These are phyloP conservation scores for Nakataea oryzae DNA, from an alignment of 2,329 filamentous ascomycete genomes.

Conservation along the genomic window DNA sequence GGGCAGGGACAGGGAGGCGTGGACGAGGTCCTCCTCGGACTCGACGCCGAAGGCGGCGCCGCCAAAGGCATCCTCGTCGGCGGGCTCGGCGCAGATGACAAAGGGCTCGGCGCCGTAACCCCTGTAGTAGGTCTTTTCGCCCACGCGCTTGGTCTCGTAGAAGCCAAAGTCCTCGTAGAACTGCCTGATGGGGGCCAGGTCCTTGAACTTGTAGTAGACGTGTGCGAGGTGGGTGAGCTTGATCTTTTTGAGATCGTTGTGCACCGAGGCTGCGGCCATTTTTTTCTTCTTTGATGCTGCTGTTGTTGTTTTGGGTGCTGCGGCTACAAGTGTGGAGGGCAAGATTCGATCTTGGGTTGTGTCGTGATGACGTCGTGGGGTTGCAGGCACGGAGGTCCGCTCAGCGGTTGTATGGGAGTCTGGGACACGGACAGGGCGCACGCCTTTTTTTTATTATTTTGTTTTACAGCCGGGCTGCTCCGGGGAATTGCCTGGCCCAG, in stretches of 20 bases:
- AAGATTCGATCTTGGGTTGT: not conserved
- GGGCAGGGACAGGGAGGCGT: slow-evolving; percentile 35
- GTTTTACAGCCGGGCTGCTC: not conserved
- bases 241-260: slow-evolving; percentile 18
- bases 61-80: slow-evolving; percentile 38
- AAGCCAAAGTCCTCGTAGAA: slow-evolving; percentile 41
- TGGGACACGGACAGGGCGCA: not conserved
- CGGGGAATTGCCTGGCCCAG: not conserved
- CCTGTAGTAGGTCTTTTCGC: slow-evolving; percentile 43
- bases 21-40: slow-evolving; percentile 40
- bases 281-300: not conserved
- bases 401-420: not conserved
- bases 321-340: too few relatives aligned
- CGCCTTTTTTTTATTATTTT: not conserved
- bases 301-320: not conserved
- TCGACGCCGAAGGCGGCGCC: slow-evolving; percentile 49
- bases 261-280: slow-evolving; percentile 12
- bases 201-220: slow-evolving; percentile 35
- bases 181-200: slow-evolving; percentile 26
- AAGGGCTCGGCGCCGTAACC: slow-evolving; percentile 53
- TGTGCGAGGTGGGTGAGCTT: slow-evolving; percentile 28
- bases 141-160: slow-evolving; percentile 22
- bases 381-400: not conserved
- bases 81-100: slow-evolving; percentile 41
- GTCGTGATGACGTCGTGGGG: not conserved